Percentiles rank a stretch among this genome's conserved stretches.
phyloP scores from a whole-genome alignment of 805 yeast genomes.

The Yamadazyma ubonensis region DNA sequence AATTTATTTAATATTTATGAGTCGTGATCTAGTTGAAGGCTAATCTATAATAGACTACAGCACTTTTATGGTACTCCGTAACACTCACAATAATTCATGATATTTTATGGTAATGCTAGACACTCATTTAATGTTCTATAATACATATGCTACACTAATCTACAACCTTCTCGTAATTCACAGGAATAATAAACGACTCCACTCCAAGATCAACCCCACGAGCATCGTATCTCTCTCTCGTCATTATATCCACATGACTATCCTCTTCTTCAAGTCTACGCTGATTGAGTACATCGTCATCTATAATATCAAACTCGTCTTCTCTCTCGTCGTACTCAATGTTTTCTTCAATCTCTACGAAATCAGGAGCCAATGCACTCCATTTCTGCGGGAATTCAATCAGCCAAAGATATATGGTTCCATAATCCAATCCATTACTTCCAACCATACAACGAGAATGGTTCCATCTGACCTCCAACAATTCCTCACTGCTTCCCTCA shows the following conservation, averaged over 20 bases:
- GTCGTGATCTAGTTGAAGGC: no score
- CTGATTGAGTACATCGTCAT: constrained; percentile 62
- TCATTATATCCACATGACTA: constrained; percentile 61
- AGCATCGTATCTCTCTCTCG: constrained; percentile 64
- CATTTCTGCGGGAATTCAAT: constrained; percentile 84
- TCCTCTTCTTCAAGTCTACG: constrained; percentile 63
- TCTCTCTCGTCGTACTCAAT: constrained; percentile 84
- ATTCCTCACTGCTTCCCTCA: constrained; percentile 88
- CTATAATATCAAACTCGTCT: constrained; percentile 84
- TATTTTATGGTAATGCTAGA: no score
- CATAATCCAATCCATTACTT: constrained; percentile 84
- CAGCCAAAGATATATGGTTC: constrained; percentile 80
- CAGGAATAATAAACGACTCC: constrained; percentile 63
- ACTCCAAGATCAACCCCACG: constrained; percentile 60
- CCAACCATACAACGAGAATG: constrained; percentile 68
- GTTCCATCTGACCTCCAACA: constrained; percentile 87
- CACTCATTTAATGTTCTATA: no score
- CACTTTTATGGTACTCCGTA: no score
- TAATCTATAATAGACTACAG: no score
- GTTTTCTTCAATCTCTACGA: constrained; percentile 90
- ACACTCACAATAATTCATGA: no score
- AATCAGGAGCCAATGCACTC: constrained; percentile 96
- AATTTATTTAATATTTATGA: no score
- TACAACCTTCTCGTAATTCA: constrained; percentile 18
- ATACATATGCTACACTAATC: constrained; percentile 1